Conservation (phyloP, 257 asterid genomes). For the Ehretia macrophylla region DNA sequence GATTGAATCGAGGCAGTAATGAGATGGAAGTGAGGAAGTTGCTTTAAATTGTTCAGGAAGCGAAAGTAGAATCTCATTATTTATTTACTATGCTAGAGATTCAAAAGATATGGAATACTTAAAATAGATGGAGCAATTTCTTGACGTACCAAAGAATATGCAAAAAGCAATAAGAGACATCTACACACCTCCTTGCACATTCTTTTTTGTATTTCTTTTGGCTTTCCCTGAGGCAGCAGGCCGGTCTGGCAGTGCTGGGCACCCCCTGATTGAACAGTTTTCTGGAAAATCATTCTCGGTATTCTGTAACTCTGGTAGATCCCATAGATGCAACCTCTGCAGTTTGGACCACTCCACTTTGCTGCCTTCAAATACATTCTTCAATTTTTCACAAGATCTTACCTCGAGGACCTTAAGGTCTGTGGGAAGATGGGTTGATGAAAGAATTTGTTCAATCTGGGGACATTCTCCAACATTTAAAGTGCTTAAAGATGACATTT, state of each 20-base stretch:
- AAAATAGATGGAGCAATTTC: background rate
- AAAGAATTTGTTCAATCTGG: conserved; percentile 11
- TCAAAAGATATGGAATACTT: too few relatives aligned
- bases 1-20: too few relatives aligned
- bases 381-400: conserved; percentile 22
- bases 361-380: conserved; percentile 5
- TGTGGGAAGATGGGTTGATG: background rate
- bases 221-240: background rate
- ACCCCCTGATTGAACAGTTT: background rate
- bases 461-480: conserved; percentile 39
- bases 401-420: background rate
- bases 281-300: background rate
- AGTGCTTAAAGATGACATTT: conserved; percentile 8
- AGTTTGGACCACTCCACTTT: background rate
- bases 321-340: conserved; percentile 5
- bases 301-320: conserved; percentile 8
- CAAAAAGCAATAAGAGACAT: background rate
- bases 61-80: too few relatives aligned
- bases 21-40: too few relatives aligned
- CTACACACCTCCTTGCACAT: background rate
- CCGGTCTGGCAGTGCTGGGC: background rate
- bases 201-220: background rate
- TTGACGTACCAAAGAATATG: background rate
- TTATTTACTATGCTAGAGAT: too few relatives aligned
- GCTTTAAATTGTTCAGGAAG: too few relatives aligned